Percentiles rank a stretch among this genome's conserved stretches.
These are phyloP conservation scores for Gossypium sturtianum DNA, from an alignment of 345 rosid species.

Conservation along the genomic window DNA sequence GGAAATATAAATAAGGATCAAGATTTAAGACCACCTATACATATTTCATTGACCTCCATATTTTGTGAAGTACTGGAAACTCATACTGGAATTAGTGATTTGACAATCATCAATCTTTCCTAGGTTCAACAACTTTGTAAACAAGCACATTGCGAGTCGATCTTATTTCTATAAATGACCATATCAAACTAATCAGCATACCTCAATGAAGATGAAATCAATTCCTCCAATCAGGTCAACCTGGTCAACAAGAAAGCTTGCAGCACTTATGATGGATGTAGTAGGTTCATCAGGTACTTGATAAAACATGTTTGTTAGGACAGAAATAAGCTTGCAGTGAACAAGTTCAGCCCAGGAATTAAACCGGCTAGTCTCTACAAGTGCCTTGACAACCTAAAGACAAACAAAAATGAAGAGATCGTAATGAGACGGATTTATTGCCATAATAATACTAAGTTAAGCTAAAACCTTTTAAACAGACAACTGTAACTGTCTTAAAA, in stretches of 20 bases:
- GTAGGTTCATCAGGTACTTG: constrained; percentile 51
- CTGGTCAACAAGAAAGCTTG: constrained; percentile 71
- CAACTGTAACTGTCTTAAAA: background rate
- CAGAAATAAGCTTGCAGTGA: constrained; percentile 84
- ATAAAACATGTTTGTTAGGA: constrained; percentile 87
- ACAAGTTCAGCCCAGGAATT: constrained; percentile 97
- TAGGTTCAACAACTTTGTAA: constrained; percentile 4
- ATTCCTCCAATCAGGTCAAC: constrained; percentile 93
- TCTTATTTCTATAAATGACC: background rate
- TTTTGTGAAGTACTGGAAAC: background rate
- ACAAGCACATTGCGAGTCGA: background rate
- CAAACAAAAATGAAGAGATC: background rate
- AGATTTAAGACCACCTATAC: background rate
- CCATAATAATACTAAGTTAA: background rate
- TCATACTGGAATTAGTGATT: background rate
- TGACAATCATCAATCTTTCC: background rate
- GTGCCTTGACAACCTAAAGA: constrained; percentile 76
- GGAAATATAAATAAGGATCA: too few relatives aligned
- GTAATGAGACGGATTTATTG: background rate
- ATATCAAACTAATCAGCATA: constrained; percentile 22
- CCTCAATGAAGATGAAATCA: constrained; percentile 88
- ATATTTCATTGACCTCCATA: background rate
- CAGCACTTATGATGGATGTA: constrained; percentile 29
- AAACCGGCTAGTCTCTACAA: constrained; percentile 60
- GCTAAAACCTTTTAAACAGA: background rate